Evolutionary conservation across 768 basidiomycete genomes (phyloP).

Genomic region (Rhizopogon vinicolor): DNA sequence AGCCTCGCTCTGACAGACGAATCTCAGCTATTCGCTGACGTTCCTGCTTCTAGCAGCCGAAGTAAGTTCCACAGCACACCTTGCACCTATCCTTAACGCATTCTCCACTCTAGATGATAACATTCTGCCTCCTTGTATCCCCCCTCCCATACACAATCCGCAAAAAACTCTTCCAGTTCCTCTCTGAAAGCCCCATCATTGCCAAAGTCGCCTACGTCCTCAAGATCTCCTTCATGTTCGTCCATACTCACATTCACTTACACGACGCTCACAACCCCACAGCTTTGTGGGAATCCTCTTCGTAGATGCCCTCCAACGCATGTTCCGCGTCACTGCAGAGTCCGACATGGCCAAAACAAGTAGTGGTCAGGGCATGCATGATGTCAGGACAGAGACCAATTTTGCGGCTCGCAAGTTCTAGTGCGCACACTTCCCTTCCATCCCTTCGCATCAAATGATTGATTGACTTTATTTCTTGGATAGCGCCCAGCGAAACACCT

Average conservation of each 20-base stretch:
- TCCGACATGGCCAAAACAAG: constrained; percentile 58
- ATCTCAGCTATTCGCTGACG: constrained; percentile 66
- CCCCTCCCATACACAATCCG: constrained; percentile 78
- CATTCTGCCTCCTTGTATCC: constrained; percentile 79
- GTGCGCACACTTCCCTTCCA: constrained; percentile 36
- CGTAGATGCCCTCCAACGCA: constrained; percentile 87
- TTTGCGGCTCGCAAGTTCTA: constrained; percentile 93
- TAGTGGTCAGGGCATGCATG: constrained; percentile 38
- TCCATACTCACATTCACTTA: background rate
- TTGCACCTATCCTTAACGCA: background rate
- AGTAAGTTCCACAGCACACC: constrained; percentile 27
- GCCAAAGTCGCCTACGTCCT: constrained; percentile 88
- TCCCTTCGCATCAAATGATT: background rate
- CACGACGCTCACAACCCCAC: background rate
- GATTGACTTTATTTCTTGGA: background rate
- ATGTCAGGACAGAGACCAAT: constrained; percentile 81
- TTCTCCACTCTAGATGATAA: constrained; percentile 53
- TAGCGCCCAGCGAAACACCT: constrained; percentile 86
- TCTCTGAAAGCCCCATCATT: constrained; percentile 62
- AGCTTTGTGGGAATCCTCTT: constrained; percentile 87
- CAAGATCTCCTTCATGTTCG: constrained; percentile 92
- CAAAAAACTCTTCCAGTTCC: constrained; percentile 67
- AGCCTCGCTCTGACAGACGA: constrained; percentile 3
- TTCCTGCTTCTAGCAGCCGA: constrained; percentile 79
- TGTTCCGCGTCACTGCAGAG: constrained; percentile 79